Evolutionary conservation across 2,329 filamentous ascomycete species (phyloP).

Genomic region (Ceratocystis cacaofunesta): DNA sequence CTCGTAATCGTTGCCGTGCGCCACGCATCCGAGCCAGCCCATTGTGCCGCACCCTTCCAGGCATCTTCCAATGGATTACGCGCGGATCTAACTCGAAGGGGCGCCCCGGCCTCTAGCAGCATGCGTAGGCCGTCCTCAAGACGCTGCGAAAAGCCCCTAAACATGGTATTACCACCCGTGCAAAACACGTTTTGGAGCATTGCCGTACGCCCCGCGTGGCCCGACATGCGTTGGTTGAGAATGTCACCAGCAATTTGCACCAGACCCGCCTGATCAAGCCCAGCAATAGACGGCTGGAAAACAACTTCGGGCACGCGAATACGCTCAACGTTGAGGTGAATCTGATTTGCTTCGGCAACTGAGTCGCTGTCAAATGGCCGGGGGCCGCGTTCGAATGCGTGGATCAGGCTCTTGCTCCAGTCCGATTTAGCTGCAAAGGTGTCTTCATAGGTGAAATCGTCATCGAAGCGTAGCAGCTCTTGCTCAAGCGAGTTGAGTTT

Average conservation of each 20-base stretch:
- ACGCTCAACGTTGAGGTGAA: conserved; percentile 92
- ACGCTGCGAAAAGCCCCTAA: conserved; percentile 73
- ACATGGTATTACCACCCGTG: conserved; percentile 83
- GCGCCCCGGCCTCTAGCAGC: conserved; percentile 53
- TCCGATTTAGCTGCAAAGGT: conserved; percentile 85
- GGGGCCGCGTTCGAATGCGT: conserved; percentile 78
- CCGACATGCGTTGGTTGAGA: conserved; percentile 61
- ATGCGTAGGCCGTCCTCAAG: conserved; percentile 57
- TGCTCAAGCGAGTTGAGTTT: conserved; percentile 64
- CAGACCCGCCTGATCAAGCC: conserved; percentile 82
- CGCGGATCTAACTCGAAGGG: conserved; percentile 58
- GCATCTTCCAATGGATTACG: conserved; percentile 68
- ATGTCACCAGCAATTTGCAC: conserved; percentile 87
- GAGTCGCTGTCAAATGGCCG: conserved; percentile 71
- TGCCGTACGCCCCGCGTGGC: conserved; percentile 42
- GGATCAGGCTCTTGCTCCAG: conserved; percentile 83
- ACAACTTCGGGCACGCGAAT: conserved; percentile 88
- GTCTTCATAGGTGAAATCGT: conserved; percentile 78
- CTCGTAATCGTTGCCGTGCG: conserved; percentile 54
- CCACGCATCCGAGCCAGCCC: conserved; percentile 51
- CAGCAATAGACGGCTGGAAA: conserved; percentile 83
- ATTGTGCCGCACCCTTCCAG: conserved; percentile 82
- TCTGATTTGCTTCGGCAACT: conserved; percentile 65
- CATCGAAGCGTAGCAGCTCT: conserved; percentile 74
- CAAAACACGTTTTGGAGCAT: conserved; percentile 80